phyloP scores from a whole-genome alignment of 768 basidiomycete genomes.

The Boletus eberwhitei region DNA sequence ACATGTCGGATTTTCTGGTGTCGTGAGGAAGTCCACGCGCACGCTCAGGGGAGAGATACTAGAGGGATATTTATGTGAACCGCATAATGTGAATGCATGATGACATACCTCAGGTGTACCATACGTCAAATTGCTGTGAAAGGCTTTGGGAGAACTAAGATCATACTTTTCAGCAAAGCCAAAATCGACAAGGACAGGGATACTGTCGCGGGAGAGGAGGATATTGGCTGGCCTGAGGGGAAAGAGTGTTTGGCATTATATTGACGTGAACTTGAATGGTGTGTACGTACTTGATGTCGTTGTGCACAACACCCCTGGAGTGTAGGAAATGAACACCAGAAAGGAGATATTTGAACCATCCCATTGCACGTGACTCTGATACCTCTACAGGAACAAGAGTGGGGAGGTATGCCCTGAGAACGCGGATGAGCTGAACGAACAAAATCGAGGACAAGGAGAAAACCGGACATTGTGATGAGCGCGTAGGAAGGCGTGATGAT shows the following conservation, averaged over 20 bases:
- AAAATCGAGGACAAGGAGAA: background rate
- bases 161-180: slow-evolving; percentile 93
- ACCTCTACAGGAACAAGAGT: slow-evolving; percentile 86
- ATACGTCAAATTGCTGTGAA: slow-evolving; percentile 79
- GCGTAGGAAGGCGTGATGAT: slow-evolving; percentile 90
- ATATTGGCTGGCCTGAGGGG: slow-evolving; percentile 83
- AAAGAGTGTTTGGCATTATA: background rate
- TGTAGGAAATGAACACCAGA: slow-evolving; percentile 85
- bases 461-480: slow-evolving; percentile 83
- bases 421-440: slow-evolving; percentile 6
- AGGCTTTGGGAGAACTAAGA: slow-evolving; percentile 55
- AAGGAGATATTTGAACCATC: slow-evolving; percentile 80
- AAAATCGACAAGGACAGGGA: slow-evolving; percentile 92
- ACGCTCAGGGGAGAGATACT: slow-evolving; percentile 93
- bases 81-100: background rate
- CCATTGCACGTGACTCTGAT: slow-evolving; percentile 67
- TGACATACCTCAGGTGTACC: slow-evolving; percentile 82
- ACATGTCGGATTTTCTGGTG: slow-evolving; percentile 86
- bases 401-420: slow-evolving; percentile 78
- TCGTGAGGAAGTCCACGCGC: slow-evolving; percentile 88
- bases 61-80: background rate
- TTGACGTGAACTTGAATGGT: background rate
- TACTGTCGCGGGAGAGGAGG: slow-evolving; percentile 69
- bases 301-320: slow-evolving; percentile 80
- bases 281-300: slow-evolving; percentile 81